Evolutionary conservation across 768 basidiomycete genomes (phyloP).

Genomic region (Holtermannia corniformis): DNA sequence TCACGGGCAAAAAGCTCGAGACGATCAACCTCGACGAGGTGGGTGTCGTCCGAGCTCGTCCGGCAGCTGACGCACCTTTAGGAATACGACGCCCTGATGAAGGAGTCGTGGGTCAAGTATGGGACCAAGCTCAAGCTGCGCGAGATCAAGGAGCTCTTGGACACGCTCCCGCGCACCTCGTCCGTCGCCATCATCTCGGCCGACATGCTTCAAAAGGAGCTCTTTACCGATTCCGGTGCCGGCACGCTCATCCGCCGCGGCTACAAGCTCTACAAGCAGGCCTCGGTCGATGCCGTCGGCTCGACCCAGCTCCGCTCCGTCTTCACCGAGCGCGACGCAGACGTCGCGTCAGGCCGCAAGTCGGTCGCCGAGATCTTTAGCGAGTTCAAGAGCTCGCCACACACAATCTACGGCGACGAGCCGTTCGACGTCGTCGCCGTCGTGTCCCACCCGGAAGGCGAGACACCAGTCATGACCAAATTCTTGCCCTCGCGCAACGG

Average conservation of each 20-base stretch:
- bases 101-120: conserved; percentile 97
- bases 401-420: conserved; percentile 97
- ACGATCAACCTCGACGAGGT: conserved; percentile 98
- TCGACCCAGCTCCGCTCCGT: conserved; percentile 91
- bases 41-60: conserved; percentile 24
- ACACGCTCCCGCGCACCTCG: conserved; percentile 93
- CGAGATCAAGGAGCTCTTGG: conserved; percentile 97
- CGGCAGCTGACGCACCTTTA: conserved; percentile 35
- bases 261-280: conserved; percentile 92
- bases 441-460: conserved; percentile 80
- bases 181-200: conserved; percentile 97
- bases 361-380: conserved; percentile 81
- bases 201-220: conserved; percentile 85
- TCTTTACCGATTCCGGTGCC: conserved; percentile 96
- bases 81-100: conserved; percentile 96
- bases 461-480: conserved; percentile 82
- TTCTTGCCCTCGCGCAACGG: conserved; percentile 80
- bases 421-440: conserved; percentile 91
- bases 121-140: conserved; percentile 98
- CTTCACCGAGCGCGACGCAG: conserved; percentile 89
- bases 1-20: conserved; percentile 89
- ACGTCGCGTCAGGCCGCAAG: conserved; percentile 68
- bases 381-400: conserved; percentile 68
- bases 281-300: conserved; percentile 69
- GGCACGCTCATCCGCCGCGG: conserved; percentile 97